Base-by-base conservation (phyloP, 2,329 filamentous ascomycete species). In the Clarireedia monteithiana region DNA sequence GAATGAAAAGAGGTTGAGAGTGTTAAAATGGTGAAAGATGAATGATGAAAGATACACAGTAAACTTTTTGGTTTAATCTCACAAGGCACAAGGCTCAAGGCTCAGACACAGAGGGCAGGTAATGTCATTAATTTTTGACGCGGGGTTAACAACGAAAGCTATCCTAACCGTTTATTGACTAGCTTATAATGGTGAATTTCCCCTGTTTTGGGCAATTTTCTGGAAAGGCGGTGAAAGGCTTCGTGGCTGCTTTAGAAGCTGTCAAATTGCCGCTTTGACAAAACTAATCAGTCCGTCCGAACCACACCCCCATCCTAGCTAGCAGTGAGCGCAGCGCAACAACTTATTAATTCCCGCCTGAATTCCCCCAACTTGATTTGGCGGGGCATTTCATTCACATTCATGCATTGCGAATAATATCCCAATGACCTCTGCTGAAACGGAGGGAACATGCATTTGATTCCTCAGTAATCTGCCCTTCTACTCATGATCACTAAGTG, bases 401-500 rank as follows among this genome's bases (percentile, higher is more conserved):
- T 40, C 38, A 54, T 54, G 47, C 46, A 42, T 55, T 55, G 39
- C 40, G 50, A 20, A 20, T 49, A 48, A 47, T 36, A 17, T 50
- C 27, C 46, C 42, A 24, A 55, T 50, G 46, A 42, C 46, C 49
- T 55, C 48, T 54, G 51, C 10, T 34, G 15, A 48, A 39, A 20
- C 48, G 12, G 30, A 15, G 30, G 15, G 61, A 60, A 30, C 38
- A 30, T 30, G 27, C 27, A 30, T 9, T 30, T 30, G 27, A 30
- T 30, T 30, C 27, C 45, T 53, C 23, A 50, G 53, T 49, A 36
- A 45, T 48, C 58, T 57, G 50, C 45, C 57, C 30, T 49, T 26
- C 49, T 48, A 40, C 58, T 57, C 60, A 63, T 66, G 64, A 65
- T 60, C 49, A 42, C 20, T 42, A 24, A 24, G 54, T 51, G 52